These are phyloP conservation scores for Phytophthora cryptogea DNA, from an alignment of 352 stramenopile species.

Conservation along the genomic window DNA sequence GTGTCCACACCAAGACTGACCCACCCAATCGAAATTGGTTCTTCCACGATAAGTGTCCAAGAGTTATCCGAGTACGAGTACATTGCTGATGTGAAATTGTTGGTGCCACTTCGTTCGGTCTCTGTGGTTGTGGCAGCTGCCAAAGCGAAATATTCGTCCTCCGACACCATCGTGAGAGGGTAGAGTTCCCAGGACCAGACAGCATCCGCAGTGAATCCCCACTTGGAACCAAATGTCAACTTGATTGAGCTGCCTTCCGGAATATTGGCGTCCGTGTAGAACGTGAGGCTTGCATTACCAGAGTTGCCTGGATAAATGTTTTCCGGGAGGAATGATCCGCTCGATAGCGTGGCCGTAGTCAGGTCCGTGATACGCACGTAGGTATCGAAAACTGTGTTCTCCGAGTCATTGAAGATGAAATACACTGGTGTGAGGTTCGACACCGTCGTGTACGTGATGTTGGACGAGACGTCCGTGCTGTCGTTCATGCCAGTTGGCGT, in stretches of 20 bases:
- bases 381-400: constrained; percentile 70
- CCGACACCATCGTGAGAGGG: constrained; percentile 13
- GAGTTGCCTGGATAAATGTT: constrained; percentile 87
- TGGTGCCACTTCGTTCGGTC: background rate
- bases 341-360: constrained; percentile 52
- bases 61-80: constrained; percentile 45
- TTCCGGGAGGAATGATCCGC: constrained; percentile 77
- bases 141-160: constrained; percentile 22
- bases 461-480: constrained; percentile 24
- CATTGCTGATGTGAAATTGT: constrained; percentile 35
- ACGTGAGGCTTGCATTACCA: constrained; percentile 75
- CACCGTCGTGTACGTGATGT: constrained; percentile 49
- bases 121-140: constrained; percentile 8
- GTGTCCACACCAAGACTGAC: constrained; percentile 64
- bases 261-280: constrained; percentile 73
- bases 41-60: constrained; percentile 60
- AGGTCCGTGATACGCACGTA: constrained; percentile 67
- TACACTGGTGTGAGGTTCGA: constrained; percentile 72
- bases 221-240: constrained; percentile 64
- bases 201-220: constrained; percentile 56
- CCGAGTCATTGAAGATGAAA: constrained; percentile 76
- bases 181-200: constrained; percentile 60
- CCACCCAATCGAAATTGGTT: constrained; percentile 71
- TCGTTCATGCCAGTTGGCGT: constrained; percentile 66
- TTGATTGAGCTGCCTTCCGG: constrained; percentile 53